Evolutionary conservation across 495 filamentous ascomycete genomes (phyloP), one percentile per base, ranked within the genome.

Genomic region (Aspergillus diversus): DNA sequence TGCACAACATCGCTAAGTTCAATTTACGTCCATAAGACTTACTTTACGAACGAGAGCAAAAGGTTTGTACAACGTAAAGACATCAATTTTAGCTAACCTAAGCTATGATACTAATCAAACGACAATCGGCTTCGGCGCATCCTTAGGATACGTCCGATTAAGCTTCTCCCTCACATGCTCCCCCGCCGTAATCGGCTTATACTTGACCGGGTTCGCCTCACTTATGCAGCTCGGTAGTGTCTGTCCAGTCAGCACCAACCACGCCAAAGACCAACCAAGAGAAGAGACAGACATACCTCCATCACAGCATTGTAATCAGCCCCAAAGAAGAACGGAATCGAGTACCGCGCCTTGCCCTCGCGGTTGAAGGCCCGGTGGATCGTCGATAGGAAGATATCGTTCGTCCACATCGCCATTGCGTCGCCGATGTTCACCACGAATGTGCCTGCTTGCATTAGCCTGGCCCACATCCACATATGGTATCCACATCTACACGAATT

Each of bases 351-450:
- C 16, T 16, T 12, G 46, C 46, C 46, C 16, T 48, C 46, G 16
- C 46, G 46, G 46, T 48, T 48, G 46, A 48, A 48, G 16, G 46
- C 46, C 11, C 46, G 46, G 46, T 48, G 46, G 46, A 48, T 48
- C 46, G 46, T 48, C 46, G 46, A 48, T 4, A 48, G 46, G 46
- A 48, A 48, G 46, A 48, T 48, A n/a, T 48, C 46, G 46, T 48
- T 48, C 3, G 46, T 48, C 46, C 46, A 48, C 46, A 48, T 48
- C 6, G 46, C 46, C 46, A 48, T 48, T 4, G 46, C 46, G n/a
- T 48, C 46, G 13, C 46, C 46, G 46, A 48, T 48, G 16, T 48
- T 48, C 46, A 48, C 46, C 46, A 48, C 46, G 16, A 48, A 48
- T 12, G 46, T 48, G 0, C 46, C 46, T 48, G 16, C 6, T 7